Evolutionary conservation across 1,139 yeast genomes (phyloP).

Genomic region (Saccharomyces hybrid): DNA sequence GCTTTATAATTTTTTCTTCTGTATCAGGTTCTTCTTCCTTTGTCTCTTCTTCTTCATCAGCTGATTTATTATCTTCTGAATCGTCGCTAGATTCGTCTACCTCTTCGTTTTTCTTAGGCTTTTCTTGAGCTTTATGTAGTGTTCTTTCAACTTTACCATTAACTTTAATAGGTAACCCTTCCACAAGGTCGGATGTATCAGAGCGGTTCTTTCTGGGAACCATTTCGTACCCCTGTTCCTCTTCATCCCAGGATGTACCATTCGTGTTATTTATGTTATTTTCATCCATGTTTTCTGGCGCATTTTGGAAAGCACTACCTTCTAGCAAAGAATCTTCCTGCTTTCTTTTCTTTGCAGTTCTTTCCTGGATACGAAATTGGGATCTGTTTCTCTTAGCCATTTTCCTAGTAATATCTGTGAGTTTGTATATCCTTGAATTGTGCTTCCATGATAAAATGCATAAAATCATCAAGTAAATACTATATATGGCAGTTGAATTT

Average conservation of each 20-base stretch:
- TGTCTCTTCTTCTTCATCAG: constrained; percentile 32
- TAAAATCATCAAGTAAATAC: background rate
- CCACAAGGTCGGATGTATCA: constrained; percentile 42
- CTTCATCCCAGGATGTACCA: constrained; percentile 41
- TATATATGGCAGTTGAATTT: background rate
- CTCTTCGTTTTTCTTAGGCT: constrained; percentile 25
- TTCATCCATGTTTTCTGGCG: constrained; percentile 19
- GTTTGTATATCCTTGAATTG: background rate
- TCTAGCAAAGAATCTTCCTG: constrained; percentile 45
- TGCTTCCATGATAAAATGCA: background rate
- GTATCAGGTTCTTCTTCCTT: constrained; percentile 47
- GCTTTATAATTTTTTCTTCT: constrained; percentile 47
- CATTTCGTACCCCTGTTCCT: constrained; percentile 63
- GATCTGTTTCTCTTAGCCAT: constrained; percentile 29
- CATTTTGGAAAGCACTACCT: constrained; percentile 39
- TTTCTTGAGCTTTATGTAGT: constrained; percentile 25
- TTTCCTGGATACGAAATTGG: constrained; percentile 22
- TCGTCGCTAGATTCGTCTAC: constrained; percentile 21
- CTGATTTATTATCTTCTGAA: constrained; percentile 22
- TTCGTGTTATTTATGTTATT: constrained; percentile 17
- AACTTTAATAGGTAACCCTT: constrained; percentile 74
- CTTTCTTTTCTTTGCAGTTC: constrained; percentile 40
- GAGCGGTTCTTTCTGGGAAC: constrained; percentile 44
- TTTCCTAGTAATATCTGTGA: background rate
- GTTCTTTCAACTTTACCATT: constrained; percentile 67